Conservation (phyloP, 2,329 filamentous ascomycete genomes). For the Sporothrix pallida region DNA sequence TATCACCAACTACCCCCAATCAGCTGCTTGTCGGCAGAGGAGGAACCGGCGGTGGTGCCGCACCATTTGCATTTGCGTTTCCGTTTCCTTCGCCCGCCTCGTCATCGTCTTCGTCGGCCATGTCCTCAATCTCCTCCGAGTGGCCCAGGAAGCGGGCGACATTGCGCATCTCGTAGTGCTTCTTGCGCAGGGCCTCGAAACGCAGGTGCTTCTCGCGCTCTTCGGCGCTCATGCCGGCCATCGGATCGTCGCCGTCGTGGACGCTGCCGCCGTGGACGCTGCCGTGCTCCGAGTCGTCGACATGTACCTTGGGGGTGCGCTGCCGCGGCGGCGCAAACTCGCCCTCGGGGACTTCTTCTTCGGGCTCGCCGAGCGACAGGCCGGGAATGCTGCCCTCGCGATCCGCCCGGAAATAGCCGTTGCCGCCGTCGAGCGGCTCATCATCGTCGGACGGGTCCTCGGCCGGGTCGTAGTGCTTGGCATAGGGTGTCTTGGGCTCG, state of each 20-base stretch:
- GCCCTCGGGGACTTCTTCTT: slow-evolving; percentile 68
- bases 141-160: slow-evolving; percentile 86
- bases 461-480: slow-evolving; percentile 84
- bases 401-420: slow-evolving; percentile 37
- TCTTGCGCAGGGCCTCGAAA: slow-evolving; percentile 91
- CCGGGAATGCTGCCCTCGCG: slow-evolving; percentile 80
- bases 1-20: neutral
- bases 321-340: slow-evolving; percentile 46
- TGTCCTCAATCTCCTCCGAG: slow-evolving; percentile 68
- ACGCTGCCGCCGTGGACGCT: slow-evolving; percentile 59
- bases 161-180: slow-evolving; percentile 98
- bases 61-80: neutral
- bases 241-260: slow-evolving; percentile 61
- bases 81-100: slow-evolving; percentile 24
- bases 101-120: slow-evolving; percentile 49
- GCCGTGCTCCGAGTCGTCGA: slow-evolving; percentile 57
- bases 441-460: slow-evolving; percentile 88
- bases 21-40: slow-evolving; percentile 8
- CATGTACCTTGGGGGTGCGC: slow-evolving; percentile 75
- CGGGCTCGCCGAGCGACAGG: slow-evolving; percentile 89
- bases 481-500: slow-evolving; percentile 97
- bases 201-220: slow-evolving; percentile 88
- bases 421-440: slow-evolving; percentile 64
- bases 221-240: slow-evolving; percentile 65
- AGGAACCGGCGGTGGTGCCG: slow-evolving; percentile 31